Evolutionary conservation across 495 filamentous ascomycete species (phyloP).

Genomic region (Penicillium mononematosum): DNA sequence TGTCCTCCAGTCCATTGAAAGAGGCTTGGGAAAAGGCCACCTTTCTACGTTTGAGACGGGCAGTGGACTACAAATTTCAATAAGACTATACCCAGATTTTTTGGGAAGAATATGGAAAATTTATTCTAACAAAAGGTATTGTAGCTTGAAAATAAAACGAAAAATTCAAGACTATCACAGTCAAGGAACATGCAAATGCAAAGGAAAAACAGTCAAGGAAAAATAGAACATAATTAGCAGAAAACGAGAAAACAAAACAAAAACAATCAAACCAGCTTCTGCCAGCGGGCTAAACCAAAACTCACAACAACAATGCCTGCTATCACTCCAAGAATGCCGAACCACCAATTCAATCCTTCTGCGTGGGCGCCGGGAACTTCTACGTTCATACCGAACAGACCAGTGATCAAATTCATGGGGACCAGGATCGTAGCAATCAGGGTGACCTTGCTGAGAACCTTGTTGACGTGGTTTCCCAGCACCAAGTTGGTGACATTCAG

Average conservation of each 20-base stretch:
- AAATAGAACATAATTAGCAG: neutral
- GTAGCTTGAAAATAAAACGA: neutral
- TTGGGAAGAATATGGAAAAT: neutral
- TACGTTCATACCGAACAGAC: constrained; percentile 98
- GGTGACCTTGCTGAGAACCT: constrained; percentile 91
- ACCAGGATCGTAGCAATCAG: constrained; percentile 91
- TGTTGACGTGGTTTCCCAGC: constrained; percentile 76
- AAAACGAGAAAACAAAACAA: neutral
- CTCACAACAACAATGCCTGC: constrained; percentile 55
- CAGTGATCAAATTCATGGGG: constrained; percentile 92
- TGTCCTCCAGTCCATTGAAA: no score
- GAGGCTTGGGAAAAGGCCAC: no score
- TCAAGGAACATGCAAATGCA: neutral
- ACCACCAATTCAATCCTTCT: constrained; percentile 68
- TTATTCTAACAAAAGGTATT: neutral
- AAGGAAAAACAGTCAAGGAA: neutral
- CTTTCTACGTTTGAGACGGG: no score
- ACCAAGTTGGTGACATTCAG: constrained; percentile 85
- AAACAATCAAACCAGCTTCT: constrained; percentile 39
- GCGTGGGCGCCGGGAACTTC: constrained; percentile 64
- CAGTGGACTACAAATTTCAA: no score
- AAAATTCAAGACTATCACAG: neutral
- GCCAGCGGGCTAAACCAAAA: constrained; percentile 47
- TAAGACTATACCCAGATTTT: neutral
- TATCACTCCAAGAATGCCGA: constrained; percentile 72